These are phyloP conservation scores for Periconia sp. DNA, from an alignment of 2,329 filamentous ascomycete species.

Conservation along the genomic window DNA sequence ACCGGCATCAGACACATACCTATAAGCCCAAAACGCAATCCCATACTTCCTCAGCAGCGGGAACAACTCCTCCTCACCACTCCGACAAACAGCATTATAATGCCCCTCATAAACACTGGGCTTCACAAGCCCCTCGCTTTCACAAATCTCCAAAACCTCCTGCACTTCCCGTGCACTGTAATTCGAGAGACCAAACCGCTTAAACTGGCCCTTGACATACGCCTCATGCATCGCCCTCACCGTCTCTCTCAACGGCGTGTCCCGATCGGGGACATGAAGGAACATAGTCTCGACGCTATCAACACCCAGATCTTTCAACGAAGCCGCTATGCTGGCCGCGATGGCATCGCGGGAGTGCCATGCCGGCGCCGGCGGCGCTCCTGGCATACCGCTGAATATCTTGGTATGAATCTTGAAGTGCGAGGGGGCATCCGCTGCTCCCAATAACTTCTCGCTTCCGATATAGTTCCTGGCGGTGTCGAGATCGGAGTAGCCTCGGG, in stretches of 20 bases:
- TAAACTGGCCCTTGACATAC: conserved; percentile 17
- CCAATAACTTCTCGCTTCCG: neutral
- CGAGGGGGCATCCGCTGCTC: neutral
- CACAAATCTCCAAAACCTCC: conserved; percentile 15
- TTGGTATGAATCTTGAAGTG: neutral
- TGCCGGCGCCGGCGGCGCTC: neutral
- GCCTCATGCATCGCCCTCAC: conserved; percentile 12
- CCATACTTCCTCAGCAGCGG: conserved; percentile 44
- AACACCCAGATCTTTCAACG: neutral
- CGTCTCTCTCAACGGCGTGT: neutral
- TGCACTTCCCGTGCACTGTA: conserved; percentile 18
- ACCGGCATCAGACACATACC: neutral
- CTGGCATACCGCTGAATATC: neutral
- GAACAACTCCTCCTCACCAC: conserved; percentile 41
- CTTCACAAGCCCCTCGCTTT: conserved; percentile 15
- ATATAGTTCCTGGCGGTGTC: neutral
- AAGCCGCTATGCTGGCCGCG: neutral
- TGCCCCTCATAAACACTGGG: conserved; percentile 49
- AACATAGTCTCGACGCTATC: neutral
- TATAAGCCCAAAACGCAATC: conserved; percentile 46
- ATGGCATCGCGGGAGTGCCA: neutral
- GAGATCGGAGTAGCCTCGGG: neutral
- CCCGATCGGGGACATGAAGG: neutral
- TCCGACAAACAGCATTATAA: conserved; percentile 40
- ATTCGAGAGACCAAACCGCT: conserved; percentile 19